Evolutionary conservation across 2,329 filamentous ascomycete species (phyloP).

Genomic region (Clarireedia homoeocarpa): DNA sequence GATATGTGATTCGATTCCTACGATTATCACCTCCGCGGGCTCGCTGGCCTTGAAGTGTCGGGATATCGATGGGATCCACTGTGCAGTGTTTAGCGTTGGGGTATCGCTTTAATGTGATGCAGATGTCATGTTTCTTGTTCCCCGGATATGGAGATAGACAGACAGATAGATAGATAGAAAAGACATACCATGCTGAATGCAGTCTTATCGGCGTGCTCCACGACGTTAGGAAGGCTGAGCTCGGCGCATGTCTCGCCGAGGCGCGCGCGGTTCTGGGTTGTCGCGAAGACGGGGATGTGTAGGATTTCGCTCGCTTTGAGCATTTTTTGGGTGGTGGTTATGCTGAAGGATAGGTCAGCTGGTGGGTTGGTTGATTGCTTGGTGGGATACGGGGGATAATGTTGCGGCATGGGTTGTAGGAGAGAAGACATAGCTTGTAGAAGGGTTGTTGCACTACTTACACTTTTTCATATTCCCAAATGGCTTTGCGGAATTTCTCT

Average conservation of each 20-base stretch:
- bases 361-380: background rate
- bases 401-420: background rate
- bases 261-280: conserved; percentile 73
- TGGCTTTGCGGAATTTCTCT: conserved; percentile 80
- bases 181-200: conserved; percentile 66
- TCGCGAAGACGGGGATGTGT: conserved; percentile 72
- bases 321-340: conserved; percentile 61
- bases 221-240: conserved; percentile 46
- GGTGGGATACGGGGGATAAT: too few relatives aligned
- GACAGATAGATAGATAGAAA: background rate
- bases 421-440: background rate
- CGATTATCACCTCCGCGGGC: conserved; percentile 59
- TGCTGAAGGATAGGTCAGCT: conserved; percentile 34
- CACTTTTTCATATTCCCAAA: conserved; percentile 80
- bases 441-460: conserved; percentile 32
- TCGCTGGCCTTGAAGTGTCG: conserved; percentile 30
- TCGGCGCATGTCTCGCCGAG: conserved; percentile 75
- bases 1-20: conserved; percentile 91
- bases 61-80: conserved; percentile 57
- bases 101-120: too few relatives aligned
- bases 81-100: too few relatives aligned
- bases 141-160: background rate
- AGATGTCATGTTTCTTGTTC: too few relatives aligned
- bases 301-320: conserved; percentile 57
- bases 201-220: conserved; percentile 71